phyloP scores from a whole-genome alignment of 768 basidiomycete species.

The Kwoniella shandongensis region DNA sequence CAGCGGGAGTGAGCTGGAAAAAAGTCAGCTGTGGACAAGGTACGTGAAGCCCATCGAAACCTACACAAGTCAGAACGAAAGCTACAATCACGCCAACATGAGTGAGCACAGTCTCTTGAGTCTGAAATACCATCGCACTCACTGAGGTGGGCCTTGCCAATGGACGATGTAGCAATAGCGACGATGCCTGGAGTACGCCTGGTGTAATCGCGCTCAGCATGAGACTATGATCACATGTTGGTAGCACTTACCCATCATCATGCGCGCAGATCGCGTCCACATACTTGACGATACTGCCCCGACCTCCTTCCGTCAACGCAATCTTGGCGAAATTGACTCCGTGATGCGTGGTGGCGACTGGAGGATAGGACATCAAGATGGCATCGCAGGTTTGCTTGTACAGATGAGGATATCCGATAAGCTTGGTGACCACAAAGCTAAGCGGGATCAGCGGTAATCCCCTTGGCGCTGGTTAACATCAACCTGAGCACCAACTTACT shows the following conservation, averaged over 20 bases:
- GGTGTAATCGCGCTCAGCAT: too few species aligned
- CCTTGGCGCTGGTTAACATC: too few species aligned
- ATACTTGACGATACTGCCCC: slow-evolving; percentile 37
- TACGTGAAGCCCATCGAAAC: neutral
- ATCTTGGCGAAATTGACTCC: slow-evolving; percentile 50
- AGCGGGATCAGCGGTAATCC: neutral
- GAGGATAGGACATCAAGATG: slow-evolving; percentile 41
- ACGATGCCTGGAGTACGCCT: slow-evolving; percentile 47
- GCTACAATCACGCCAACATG: slow-evolving; percentile 1
- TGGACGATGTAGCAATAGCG: slow-evolving; percentile 44
- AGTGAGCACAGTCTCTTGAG: neutral
- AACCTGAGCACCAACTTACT: slow-evolving; percentile 28
- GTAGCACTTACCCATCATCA: slow-evolving; percentile 42
- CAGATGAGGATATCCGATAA: slow-evolving; percentile 35
- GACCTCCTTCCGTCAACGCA: slow-evolving; percentile 36
- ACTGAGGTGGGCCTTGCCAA: slow-evolving; percentile 45
- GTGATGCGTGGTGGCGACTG: slow-evolving; percentile 47
- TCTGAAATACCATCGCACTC: neutral
- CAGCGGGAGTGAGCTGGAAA: slow-evolving; percentile 30
- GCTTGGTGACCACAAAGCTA: slow-evolving; percentile 51
- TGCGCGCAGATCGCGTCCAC: slow-evolving; percentile 41
- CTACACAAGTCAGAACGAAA: slow-evolving; percentile 34
- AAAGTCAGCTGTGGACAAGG: slow-evolving; percentile 1
- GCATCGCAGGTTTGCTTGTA: slow-evolving; percentile 36
- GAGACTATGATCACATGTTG: too few species aligned